Conservation (phyloP, 2,329 filamentous ascomycete species). For the Fusarium sarcochroum region DNA sequence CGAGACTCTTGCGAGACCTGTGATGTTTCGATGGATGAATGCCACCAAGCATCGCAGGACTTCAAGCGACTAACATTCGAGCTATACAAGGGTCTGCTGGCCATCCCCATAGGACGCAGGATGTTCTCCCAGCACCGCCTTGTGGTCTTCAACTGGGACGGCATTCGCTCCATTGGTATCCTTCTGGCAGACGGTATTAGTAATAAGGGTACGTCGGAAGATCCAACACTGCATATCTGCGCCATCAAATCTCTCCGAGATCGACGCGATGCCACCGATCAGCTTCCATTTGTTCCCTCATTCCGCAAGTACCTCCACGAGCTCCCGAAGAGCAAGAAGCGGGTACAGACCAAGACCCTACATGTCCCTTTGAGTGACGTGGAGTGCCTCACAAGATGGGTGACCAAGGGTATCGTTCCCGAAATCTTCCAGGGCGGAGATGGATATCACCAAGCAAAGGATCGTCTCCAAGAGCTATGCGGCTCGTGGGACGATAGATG, state of each 20-base stretch:
- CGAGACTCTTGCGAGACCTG: conserved; percentile 87
- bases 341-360: conserved; percentile 76
- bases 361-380: conserved; percentile 83
- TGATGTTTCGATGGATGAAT: conserved; percentile 82
- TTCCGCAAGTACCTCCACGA: conserved; percentile 78
- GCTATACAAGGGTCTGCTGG: conserved; percentile 80
- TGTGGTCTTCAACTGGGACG: conserved; percentile 87
- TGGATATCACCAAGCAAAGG: conserved; percentile 68
- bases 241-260: conserved; percentile 80
- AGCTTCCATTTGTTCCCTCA: conserved; percentile 83
- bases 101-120: conserved; percentile 85
- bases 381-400: conserved; percentile 84
- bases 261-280: conserved; percentile 83
- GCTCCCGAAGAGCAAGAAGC: conserved; percentile 75
- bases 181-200: conserved; percentile 82
- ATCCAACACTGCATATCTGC: conserved; percentile 81
- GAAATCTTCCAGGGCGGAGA: conserved; percentile 71
- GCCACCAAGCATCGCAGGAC: conserved; percentile 85
- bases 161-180: conserved; percentile 85
- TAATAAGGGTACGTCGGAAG: conserved; percentile 67
- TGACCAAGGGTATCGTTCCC: conserved; percentile 70
- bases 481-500: conserved; percentile 82
- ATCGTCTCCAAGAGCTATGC: conserved; percentile 77
- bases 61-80: conserved; percentile 85
- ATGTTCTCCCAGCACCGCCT: conserved; percentile 83